A percentile compares a stretch with the other conserved stretches of the same genome.
phyloP scores from a whole-genome alignment of 345 rosid genomes.

The Viola odorata region DNA sequence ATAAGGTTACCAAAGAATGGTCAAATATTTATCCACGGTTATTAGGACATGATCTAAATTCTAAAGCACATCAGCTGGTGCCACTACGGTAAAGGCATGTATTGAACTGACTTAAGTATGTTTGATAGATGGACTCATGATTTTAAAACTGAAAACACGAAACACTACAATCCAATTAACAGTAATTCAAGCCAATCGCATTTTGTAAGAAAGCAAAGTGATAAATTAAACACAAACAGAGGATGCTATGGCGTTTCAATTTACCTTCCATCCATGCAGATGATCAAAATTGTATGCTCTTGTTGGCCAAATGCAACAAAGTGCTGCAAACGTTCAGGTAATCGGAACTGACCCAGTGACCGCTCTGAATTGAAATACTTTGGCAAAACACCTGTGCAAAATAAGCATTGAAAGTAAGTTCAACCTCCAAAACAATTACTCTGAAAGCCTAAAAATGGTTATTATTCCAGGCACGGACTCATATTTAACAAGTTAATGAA shows the following conservation, averaged over 20 bases:
- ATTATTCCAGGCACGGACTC: background rate
- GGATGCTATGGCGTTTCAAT: background rate
- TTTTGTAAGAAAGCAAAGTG: too few species aligned
- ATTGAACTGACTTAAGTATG: too few species aligned
- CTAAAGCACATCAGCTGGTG: too few species aligned
- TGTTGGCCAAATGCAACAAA: constrained; percentile 80
- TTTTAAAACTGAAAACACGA: too few species aligned
- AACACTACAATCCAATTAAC: too few species aligned
- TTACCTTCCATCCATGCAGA: constrained; percentile 97
- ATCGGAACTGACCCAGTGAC: constrained; percentile 88
- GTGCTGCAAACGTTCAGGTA: constrained; percentile 65
- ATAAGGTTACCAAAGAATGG: too few species aligned
- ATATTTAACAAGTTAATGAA: background rate
- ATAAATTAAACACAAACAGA: background rate
- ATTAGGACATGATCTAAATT: too few species aligned
- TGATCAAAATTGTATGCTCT: constrained; percentile 73
- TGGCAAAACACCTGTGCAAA: constrained; percentile 69
- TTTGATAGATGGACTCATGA: too few species aligned
- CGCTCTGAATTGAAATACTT: constrained; percentile 95
- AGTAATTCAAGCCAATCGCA: too few species aligned
- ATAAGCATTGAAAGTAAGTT: background rate
- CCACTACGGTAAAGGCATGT: too few species aligned
- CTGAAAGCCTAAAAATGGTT: background rate
- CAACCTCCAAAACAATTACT: background rate
- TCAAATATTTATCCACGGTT: too few species aligned